Base-by-base conservation (phyloP, 805 yeast genomes). In the Zygoascus bituminiphila region DNA sequence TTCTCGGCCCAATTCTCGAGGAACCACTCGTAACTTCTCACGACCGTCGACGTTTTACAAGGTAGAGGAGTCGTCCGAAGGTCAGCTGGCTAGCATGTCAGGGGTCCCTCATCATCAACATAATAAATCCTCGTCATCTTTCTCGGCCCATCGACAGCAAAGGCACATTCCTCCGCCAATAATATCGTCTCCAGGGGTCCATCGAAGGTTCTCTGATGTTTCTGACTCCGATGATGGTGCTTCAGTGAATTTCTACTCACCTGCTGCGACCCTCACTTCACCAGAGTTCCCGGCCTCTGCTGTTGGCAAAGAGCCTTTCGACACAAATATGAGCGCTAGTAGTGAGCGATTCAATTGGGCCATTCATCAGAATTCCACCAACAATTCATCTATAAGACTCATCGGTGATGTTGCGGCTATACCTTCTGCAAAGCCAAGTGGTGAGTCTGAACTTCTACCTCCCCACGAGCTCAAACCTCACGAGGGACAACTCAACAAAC, bases 41-140 rank as follows among this genome's bases (percentile, higher is more conserved):
- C 49, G 60, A 17, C 60, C 60, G 2, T 45, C 54, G 38, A 56
- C 57, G 20, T 49, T 52, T 31, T 56, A 54, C 44, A 50, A 48
- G 41, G 25, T 49, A n/a, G 53, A 48, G 15, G 45, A 46, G 14
- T 12, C 14, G 14, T 4, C 19, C 22, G 22, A 36, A 4, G 39
- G 20, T 35, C 8, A 12, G 17, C 17, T 17, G 14, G 20, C 19
- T 14, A 12, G 14, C 17, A 14, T 12, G 29, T 15, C 6, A 12
- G 44, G 14, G n/a, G 22, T 5, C 4, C 14, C 17, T 20, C 33
- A 14, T 41, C 44, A 41, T 41, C 33, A 41, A 25, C 44, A 41
- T 20, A 24, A 17, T 4, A 25, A 15, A 19, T 22, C 31, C 19
- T 14, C 22, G 3, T 41, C 44, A 5, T 22, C 31, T 24, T 41